Percentiles rank a stretch among this genome's conserved stretches.
These are phyloP conservation scores for Pythium plurisporium DNA, from an alignment of 352 stramenopile genomes.

Conservation along the genomic window DNA sequence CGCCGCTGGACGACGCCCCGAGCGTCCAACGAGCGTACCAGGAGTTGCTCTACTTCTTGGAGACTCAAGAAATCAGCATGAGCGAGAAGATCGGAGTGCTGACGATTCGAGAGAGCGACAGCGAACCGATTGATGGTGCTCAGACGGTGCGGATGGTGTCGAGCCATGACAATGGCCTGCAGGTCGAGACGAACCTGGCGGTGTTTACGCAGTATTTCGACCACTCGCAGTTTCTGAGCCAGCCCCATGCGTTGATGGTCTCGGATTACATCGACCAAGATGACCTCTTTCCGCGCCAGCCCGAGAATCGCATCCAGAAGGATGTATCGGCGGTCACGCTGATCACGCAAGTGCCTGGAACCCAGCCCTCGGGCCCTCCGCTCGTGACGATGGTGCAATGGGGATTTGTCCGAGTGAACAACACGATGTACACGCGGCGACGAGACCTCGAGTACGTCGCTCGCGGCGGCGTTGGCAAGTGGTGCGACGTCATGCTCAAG, in stretches of 20 bases:
- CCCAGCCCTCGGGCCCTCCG: background rate
- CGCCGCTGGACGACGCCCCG: background rate
- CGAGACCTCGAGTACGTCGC: background rate
- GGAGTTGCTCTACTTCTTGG: slow-evolving; percentile 5
- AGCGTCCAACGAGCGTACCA: background rate
- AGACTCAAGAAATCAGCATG: slow-evolving; percentile 16
- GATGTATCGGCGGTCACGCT: slow-evolving; percentile 22
- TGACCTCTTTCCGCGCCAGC: slow-evolving; percentile 29
- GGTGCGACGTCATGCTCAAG: slow-evolving; percentile 15
- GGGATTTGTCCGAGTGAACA: slow-evolving; percentile 9
- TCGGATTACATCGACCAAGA: slow-evolving; percentile 34
- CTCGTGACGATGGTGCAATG: slow-evolving; percentile 6
- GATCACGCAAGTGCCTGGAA: background rate
- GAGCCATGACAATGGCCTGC: background rate
- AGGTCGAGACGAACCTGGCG: slow-evolving; percentile 12
- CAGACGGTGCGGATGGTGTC: slow-evolving; percentile 4
- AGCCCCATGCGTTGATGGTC: slow-evolving; percentile 12
- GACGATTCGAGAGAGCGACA: slow-evolving; percentile 18
- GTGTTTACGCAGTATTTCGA: slow-evolving; percentile 1
- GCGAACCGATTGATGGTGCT: background rate
- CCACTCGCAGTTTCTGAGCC: background rate
- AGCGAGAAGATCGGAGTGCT: slow-evolving; percentile 15
- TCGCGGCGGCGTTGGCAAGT: slow-evolving; percentile 2
- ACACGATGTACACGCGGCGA: background rate
- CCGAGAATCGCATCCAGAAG: slow-evolving; percentile 25